Conservation (phyloP, 176 grass and related monocot genomes). For the Miscanthus lutarioriparius region DNA sequence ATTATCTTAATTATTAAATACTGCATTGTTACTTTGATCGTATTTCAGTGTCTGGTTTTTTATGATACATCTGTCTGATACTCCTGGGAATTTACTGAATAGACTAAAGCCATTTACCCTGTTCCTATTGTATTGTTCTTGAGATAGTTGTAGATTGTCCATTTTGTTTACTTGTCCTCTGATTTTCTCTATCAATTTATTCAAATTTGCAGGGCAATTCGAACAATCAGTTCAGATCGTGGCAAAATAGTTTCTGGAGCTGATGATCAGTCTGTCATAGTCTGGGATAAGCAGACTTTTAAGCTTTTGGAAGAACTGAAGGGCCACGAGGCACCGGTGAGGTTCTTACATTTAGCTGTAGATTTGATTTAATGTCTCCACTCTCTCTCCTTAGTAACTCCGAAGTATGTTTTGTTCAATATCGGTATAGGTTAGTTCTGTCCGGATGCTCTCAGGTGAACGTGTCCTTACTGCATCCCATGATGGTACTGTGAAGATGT, state of each 20-base stretch:
- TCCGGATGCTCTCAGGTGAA: slow-evolving; percentile 98
- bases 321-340: slow-evolving; percentile 83
- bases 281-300: slow-evolving; percentile 97
- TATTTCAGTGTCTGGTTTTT: background rate
- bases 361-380: background rate
- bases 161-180: slow-evolving; percentile 25
- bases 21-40: slow-evolving; percentile 9
- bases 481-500: slow-evolving; percentile 98
- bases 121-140: background rate
- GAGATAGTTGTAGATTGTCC: background rate
- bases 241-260: slow-evolving; percentile 97
- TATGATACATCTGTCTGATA: background rate
- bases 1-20: slow-evolving; percentile 13
- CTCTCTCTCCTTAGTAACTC: slow-evolving; percentile 26
- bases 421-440: slow-evolving; percentile 76
- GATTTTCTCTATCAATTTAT: slow-evolving; percentile 28
- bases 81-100: slow-evolving; percentile 5
- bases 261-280: slow-evolving; percentile 96
- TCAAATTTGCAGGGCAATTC: slow-evolving; percentile 70
- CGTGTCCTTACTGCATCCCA: slow-evolving; percentile 91
- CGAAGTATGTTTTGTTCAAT: slow-evolving; percentile 33
- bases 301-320: slow-evolving; percentile 96
- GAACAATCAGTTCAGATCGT: slow-evolving; percentile 93
- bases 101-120: background rate
- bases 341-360: slow-evolving; percentile 33